These are phyloP conservation scores for Fusarium luffae DNA, from an alignment of 2,329 filamentous ascomycete species.

Conservation along the genomic window DNA sequence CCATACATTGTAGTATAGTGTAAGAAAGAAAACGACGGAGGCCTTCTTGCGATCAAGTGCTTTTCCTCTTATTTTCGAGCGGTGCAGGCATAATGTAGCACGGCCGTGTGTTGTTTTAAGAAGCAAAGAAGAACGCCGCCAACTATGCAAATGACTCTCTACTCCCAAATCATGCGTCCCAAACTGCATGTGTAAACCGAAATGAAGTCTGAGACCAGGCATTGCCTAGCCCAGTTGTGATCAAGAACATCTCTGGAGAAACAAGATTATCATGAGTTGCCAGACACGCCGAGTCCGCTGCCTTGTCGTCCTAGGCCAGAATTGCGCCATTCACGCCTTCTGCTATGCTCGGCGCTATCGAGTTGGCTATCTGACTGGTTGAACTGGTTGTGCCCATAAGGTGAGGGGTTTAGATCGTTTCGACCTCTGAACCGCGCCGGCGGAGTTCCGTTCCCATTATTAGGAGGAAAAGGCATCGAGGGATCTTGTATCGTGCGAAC, in stretches of 20 bases:
- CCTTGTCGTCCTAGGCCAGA: constrained; percentile 65
- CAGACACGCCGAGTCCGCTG: constrained; percentile 62
- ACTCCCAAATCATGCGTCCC: constrained; percentile 49
- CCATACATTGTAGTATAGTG: constrained; percentile 22
- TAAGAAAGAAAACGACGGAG: constrained; percentile 22
- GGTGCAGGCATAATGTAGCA: constrained; percentile 14
- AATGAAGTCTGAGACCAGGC: constrained; percentile 30
- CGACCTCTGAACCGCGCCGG: constrained; percentile 61
- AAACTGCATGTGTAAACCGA: constrained; percentile 36
- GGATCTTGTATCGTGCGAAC: constrained; percentile 80
- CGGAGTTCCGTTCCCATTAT: constrained; percentile 59
- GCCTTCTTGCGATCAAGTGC: constrained; percentile 23
- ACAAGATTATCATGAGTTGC: constrained; percentile 51
- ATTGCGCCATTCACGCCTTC: constrained; percentile 67
- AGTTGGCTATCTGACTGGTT: constrained; percentile 58
- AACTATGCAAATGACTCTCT: constrained; percentile 54
- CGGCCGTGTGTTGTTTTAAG: constrained; percentile 22
- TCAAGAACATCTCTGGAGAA: constrained; percentile 30
- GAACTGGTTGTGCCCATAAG: constrained; percentile 57
- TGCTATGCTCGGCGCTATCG: constrained; percentile 55
- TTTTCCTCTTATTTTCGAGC: constrained; percentile 34
- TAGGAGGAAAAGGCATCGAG: constrained; percentile 53
- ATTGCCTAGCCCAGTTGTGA: constrained; percentile 31
- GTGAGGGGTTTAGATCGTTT: constrained; percentile 57
- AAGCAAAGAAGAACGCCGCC: constrained; percentile 50